Conservation (phyloP, 371 early-diverging fungal species). For the Mortierella sp. region DNA sequence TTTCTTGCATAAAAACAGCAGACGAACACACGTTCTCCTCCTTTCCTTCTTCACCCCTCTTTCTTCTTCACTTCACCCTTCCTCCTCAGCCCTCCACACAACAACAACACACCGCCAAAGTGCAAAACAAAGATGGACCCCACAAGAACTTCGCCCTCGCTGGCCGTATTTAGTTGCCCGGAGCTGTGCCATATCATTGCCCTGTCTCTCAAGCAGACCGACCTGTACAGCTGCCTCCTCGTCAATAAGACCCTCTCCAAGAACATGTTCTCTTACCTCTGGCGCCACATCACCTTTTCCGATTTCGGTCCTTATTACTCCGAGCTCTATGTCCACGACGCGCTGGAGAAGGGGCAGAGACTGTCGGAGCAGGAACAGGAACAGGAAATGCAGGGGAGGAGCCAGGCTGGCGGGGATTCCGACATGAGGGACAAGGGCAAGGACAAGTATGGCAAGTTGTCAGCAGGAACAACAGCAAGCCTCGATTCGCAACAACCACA, state of each 20-base stretch:
- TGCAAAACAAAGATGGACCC: neutral
- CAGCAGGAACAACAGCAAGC: neutral
- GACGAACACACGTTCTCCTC: too few relatives aligned
- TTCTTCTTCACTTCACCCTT: neutral
- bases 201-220: neutral
- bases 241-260: slow-evolving; percentile 4
- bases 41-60: neutral
- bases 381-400: neutral
- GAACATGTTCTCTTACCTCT: neutral
- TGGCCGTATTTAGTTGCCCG: neutral
- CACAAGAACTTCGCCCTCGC: neutral
- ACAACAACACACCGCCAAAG: neutral
- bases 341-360: neutral
- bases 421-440: neutral
- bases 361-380: neutral
- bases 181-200: slow-evolving; percentile 7
- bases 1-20: too few relatives aligned
- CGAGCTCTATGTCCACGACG: neutral
- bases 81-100: neutral
- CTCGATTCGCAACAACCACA: neutral
- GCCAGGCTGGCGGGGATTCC: neutral
- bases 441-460: neutral
- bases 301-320: neutral
- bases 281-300: neutral
- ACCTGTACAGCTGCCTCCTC: slow-evolving; percentile 1